Conservation (phyloP, 2,329 filamentous ascomycete species). For the Beauveria medogensis region DNA sequence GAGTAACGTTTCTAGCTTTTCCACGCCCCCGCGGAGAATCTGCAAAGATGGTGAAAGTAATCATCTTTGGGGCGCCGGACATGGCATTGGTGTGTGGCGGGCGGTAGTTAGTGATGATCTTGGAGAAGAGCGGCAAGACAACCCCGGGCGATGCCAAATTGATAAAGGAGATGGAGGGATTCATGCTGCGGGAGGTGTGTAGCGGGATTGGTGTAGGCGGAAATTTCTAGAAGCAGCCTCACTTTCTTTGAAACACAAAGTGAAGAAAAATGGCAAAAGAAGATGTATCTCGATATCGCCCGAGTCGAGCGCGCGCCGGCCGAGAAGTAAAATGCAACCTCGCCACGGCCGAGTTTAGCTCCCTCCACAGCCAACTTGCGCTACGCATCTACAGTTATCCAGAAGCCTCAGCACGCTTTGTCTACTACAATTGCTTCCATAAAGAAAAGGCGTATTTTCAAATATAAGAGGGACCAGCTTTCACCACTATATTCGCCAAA, state of each 20-base stretch:
- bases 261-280: too few species aligned
- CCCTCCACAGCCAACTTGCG: neutral
- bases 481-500: neutral
- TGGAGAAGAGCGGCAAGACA: neutral
- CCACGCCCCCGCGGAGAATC: too few species aligned
- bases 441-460: too few species aligned
- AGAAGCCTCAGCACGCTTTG: neutral
- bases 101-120: too few species aligned
- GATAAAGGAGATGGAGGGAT: constrained; percentile 9
- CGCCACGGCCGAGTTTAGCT: neutral
- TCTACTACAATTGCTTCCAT: too few species aligned
- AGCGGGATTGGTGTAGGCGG: too few species aligned
- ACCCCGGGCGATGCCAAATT: neutral
- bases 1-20: too few species aligned
- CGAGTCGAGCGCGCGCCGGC: neutral
- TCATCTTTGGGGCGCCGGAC: too few species aligned
- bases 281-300: neutral
- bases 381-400: neutral
- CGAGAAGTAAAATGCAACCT: neutral
- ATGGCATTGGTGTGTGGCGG: too few species aligned
- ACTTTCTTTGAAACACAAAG: too few species aligned
- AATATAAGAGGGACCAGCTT: neutral
- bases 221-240: too few species aligned
- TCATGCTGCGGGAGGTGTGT: neutral
- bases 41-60: too few species aligned